Percentiles rank a stretch among this genome's conserved stretches.
Evolutionary conservation across 2,329 filamentous ascomycete genomes (phyloP).

Genomic region (Celoporthe dispersa): DNA sequence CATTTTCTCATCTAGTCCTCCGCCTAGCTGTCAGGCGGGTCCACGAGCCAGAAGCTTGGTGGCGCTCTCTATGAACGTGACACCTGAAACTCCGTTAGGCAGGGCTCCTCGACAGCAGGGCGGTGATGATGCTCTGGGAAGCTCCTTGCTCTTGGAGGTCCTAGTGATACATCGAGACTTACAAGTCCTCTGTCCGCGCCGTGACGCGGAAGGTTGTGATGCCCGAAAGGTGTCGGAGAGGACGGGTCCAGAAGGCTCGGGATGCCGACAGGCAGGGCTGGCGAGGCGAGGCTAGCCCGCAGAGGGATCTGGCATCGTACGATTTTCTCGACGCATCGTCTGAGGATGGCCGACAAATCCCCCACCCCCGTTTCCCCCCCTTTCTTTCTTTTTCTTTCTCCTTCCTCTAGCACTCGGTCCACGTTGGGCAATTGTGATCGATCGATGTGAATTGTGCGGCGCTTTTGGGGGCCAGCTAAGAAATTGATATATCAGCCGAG

Average conservation of each 20-base stretch:
- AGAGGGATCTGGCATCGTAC: conserved; percentile 1
- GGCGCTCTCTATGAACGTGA: not conserved
- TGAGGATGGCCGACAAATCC: not conserved
- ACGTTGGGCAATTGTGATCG: conserved; percentile 7
- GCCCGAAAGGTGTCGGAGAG: conserved; percentile 25
- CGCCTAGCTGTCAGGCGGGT: not conserved
- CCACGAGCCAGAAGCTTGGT: not conserved
- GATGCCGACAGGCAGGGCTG: not conserved
- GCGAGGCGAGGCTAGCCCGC: not conserved
- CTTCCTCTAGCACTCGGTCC: not conserved
- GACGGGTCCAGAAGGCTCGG: not conserved
- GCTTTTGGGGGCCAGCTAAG: not conserved
- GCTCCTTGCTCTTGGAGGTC: not conserved
- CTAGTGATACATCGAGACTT: conserved; percentile 27
- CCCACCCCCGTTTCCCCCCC: too few relatives aligned
- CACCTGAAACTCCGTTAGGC: not conserved
- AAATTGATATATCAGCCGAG: conserved; percentile 1
- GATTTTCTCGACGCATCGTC: conserved; percentile 3
- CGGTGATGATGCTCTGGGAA: not conserved
- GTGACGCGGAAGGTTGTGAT: not conserved
- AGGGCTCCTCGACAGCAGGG: not conserved
- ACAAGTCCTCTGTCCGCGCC: not conserved
- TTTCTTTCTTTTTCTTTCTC: not conserved
- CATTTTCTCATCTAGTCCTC: not conserved
- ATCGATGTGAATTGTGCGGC: conserved; percentile 3